Base-by-base conservation (phyloP, 1,284 basidiomycete species). In the Anthracocystis panici-leucophaei region DNA sequence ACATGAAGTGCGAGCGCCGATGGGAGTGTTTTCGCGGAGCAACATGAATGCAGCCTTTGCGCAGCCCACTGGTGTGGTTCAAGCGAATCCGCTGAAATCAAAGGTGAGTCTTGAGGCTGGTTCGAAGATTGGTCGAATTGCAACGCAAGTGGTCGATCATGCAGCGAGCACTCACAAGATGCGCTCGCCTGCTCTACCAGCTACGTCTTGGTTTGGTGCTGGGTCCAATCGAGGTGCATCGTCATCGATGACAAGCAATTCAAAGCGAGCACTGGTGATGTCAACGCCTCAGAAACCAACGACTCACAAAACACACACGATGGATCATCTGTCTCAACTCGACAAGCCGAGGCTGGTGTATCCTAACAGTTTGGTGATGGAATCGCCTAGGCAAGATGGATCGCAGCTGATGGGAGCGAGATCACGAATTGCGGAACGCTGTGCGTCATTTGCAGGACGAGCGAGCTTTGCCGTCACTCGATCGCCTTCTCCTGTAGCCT, bases 211-310 rank as follows among this genome's bases (percentile, higher is more conserved):
- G 11, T 57, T 64, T 16, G 57, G 52, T 21, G 65, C 52, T 44
- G 21, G 35, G 14, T 16, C 35, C 35, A 16, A 8, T 21, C 48
- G 29, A 18, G n/a, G 8, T 31, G n/a, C 27, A 29, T 23, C 56
- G 7, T 40, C 61, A 16, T 57, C 57, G 18, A 52, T 54, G 14
- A 7, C 54, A 0, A 27, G 31, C 40, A 44, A 23, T 6, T 65
- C 58, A 8, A 61, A 58, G 50, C 59, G 64, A 40, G 23, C 63
- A 42, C 58, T 72, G 46, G 69, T 72, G 10, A 58, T 72, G 64
- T 72, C 69, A 29, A 72, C 69, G 21, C 69, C 69, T 6, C 63
- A 66, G 23, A 72, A 66, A 35, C 64, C 62, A n/a, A 18, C 63
- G 6, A 35, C 45, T 1, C 55, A 46, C 55, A 65, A 62, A 46